Conservation (phyloP, 768 basidiomycete genomes). For the Dioszegia hungarica region DNA sequence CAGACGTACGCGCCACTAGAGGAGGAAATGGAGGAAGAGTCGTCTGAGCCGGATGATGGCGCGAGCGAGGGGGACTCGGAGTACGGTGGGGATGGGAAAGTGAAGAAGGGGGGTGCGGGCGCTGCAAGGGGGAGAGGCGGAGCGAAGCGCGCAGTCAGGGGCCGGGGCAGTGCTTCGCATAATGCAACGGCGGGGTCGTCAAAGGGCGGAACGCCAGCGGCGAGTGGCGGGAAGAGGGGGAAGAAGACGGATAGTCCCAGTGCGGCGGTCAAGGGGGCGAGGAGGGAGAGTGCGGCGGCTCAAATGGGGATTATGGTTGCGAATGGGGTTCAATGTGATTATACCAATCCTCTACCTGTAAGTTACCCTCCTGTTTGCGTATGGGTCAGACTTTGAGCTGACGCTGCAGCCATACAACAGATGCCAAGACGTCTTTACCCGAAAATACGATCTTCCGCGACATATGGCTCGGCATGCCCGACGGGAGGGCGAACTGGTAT, state of each 20-base stretch:
- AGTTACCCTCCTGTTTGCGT: conserved; percentile 4
- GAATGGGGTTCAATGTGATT: conserved; percentile 38
- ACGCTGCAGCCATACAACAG: conserved; percentile 36
- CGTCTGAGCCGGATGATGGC: conserved; percentile 7
- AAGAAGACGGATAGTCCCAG: conserved; percentile 3
- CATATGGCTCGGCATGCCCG: conserved; percentile 45
- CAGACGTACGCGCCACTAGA: not conserved
- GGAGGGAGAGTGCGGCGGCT: conserved; percentile 6
- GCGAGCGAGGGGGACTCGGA: conserved; percentile 8
- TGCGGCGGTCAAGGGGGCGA: conserved; percentile 3
- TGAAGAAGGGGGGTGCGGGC: not conserved
- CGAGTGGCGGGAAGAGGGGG: conserved; percentile 2
- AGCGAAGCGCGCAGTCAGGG: not conserved
- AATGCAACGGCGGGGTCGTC: not conserved
- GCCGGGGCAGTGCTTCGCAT: not conserved
- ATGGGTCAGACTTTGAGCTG: not conserved
- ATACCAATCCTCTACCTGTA: conserved; percentile 40
- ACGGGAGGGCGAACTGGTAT: conserved; percentile 39
- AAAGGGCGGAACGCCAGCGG: not conserved
- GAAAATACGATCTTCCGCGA: conserved; percentile 43
- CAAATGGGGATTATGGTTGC: not conserved
- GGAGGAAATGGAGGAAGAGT: not conserved
- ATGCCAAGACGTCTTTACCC: conserved; percentile 40
- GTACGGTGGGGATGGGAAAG: not conserved
- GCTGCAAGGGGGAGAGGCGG: not conserved